A percentile compares a stretch with the other conserved stretches of the same genome.
These are phyloP conservation scores for Paratinospora sagittata DNA, from an alignment of 164 flowering plant species.

Conservation along the genomic window DNA sequence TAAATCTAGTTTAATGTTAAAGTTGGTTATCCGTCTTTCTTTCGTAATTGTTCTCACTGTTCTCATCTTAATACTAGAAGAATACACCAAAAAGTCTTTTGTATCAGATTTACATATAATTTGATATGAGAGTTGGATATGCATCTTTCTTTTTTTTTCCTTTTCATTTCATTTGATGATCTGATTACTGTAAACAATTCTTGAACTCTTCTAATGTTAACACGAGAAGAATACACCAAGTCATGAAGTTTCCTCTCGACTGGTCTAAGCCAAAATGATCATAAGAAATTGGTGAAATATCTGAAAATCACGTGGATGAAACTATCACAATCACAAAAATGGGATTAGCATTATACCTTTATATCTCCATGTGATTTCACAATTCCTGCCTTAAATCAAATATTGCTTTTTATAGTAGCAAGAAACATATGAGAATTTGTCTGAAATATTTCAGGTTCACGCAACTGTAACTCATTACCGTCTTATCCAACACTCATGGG, in stretches of 20 bases:
- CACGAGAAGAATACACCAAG: not conserved
- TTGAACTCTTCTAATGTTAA: not conserved
- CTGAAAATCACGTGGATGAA: not conserved
- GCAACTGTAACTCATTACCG: constrained; percentile 18
- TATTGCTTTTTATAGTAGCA: not conserved
- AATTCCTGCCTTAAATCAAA: not conserved
- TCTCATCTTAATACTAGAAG: too few species aligned
- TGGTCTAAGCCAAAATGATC: not conserved
- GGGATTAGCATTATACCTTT: not conserved
- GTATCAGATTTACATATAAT: too few species aligned
- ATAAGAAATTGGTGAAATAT: not conserved
- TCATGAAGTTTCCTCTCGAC: not conserved
- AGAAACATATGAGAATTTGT: not conserved
- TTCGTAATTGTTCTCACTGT: too few species aligned
- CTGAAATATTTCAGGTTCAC: constrained; percentile 28
- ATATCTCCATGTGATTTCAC: not conserved
- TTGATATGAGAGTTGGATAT: not conserved
- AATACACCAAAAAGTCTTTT: too few species aligned
- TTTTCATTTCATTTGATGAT: not conserved
- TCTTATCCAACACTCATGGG: constrained; percentile 15
- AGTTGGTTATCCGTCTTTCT: too few species aligned
- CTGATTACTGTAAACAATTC: not conserved
- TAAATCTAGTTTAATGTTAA: too few species aligned
- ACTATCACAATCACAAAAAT: not conserved
- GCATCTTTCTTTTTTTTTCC: not conserved